These are phyloP conservation scores for Cryptococcus sp. DNA, from an alignment of 1,284 basidiomycete genomes.

Conservation along the genomic window DNA sequence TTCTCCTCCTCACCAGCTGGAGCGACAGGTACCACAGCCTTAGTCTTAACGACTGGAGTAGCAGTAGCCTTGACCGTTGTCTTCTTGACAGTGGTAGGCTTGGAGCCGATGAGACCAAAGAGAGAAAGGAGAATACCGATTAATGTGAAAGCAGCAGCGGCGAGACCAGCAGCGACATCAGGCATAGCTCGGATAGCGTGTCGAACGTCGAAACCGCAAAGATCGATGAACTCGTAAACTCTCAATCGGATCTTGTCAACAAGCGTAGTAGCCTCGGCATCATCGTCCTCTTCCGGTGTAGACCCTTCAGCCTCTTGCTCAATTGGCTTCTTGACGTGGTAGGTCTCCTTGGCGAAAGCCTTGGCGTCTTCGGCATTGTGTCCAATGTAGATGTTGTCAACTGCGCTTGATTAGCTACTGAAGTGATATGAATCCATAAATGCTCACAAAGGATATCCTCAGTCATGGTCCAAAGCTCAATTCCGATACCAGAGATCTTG, in stretches of 20 bases:
- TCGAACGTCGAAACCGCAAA: constrained; percentile 33
- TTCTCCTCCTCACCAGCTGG: constrained; percentile 27
- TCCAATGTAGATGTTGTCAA: constrained; percentile 90
- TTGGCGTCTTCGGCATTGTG: constrained; percentile 79
- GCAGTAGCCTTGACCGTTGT: constrained; percentile 30
- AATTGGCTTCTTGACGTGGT: constrained; percentile 63
- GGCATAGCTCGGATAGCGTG: constrained; percentile 77
- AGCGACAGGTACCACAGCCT: constrained; percentile 19
- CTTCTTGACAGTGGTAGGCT: constrained; percentile 43
- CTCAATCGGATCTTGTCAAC: constrained; percentile 41
- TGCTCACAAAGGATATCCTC: constrained; percentile 77
- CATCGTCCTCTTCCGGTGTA: constrained; percentile 53
- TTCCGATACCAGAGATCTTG: constrained; percentile 88
- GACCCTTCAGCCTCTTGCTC: constrained; percentile 49
- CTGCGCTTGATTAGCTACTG: constrained; percentile 8
- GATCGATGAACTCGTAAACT: constrained; percentile 44
- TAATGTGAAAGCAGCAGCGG: constrained; percentile 66
- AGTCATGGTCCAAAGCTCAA: constrained; percentile 98
- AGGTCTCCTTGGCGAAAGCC: constrained; percentile 74
- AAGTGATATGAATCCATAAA: not conserved
- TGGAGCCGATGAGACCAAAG: constrained; percentile 65
- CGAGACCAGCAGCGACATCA: constrained; percentile 73
- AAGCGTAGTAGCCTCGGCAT: constrained; percentile 24
- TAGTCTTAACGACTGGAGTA: constrained; percentile 8
- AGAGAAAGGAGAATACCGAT: constrained; percentile 76